Conservation (phyloP, 768 basidiomycete species). For the Amylocystis lapponica region DNA sequence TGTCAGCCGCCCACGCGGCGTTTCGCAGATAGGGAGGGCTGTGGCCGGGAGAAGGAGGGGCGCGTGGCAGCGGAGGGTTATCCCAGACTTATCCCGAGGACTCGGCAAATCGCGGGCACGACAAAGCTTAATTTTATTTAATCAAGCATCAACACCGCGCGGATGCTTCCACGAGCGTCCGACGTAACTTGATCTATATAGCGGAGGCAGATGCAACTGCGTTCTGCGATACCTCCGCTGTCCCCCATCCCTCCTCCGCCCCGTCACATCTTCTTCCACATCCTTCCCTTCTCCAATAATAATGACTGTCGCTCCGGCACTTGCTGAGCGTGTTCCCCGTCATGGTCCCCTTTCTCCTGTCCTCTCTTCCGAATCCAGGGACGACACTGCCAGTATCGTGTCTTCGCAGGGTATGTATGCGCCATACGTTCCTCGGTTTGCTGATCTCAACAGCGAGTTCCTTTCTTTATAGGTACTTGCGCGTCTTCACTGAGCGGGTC, state of each 20-base stretch:
- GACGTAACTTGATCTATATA: no score
- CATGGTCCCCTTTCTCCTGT: conserved; percentile 8
- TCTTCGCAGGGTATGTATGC: conserved; percentile 7
- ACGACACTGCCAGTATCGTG: conserved; percentile 5
- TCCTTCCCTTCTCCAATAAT: conserved; percentile 8
- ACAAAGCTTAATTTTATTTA: conserved; percentile 5
- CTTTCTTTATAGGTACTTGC: conserved; percentile 8
- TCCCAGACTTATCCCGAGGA: no score
- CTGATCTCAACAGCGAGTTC: not conserved
- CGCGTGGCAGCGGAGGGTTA: no score
- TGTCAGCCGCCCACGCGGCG: no score
- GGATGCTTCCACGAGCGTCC: not conserved
- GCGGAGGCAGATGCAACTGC: not conserved
- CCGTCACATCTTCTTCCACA: not conserved
- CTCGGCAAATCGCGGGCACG: conserved; percentile 1
- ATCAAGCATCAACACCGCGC: no score
- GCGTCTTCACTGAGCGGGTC: conserved; percentile 21
- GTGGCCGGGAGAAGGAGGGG: no score
- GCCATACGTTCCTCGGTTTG: not conserved
- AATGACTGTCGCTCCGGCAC: conserved; percentile 9
- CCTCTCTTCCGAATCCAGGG: conserved; percentile 11
- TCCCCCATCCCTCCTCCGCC: conserved; percentile 1
- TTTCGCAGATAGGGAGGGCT: no score
- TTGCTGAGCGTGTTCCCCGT: conserved; percentile 7
- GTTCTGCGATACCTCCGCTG: not conserved